Evolutionary conservation across 2,329 filamentous ascomycete species (phyloP), one percentile per base, ranked within the genome.

Genomic region (Colletotrichum sp.): DNA sequence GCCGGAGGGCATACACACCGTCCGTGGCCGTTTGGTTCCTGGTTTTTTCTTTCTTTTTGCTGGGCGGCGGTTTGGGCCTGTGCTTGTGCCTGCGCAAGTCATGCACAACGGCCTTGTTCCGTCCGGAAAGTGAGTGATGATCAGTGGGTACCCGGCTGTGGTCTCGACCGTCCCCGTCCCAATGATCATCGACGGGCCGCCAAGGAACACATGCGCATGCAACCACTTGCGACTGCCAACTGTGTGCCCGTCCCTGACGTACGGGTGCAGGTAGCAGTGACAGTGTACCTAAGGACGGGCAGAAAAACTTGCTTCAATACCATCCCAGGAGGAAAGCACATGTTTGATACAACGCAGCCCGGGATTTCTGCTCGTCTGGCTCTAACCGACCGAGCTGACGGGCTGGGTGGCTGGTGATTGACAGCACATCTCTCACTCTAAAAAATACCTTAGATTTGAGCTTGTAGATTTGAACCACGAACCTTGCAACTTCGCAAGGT

Each of bases 371-470:
- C 21, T 24, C 15, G 63, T 34, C 57, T 39, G 24, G 32, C 36
- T 21, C 34, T 44, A 12, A 72, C 63, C 57, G 44, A 49, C 62
- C 69, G 59, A 49, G 28, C 57, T 49, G 69, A 64, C 63, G 63
- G 73, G 32, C 39, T 44, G 39, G 18, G 39, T 44, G 18, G 72
- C 30, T 52, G 34, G 65, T n/a, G 70, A 76, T 76, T 69, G 62
- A 71, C 73, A 68, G 70, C 30, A 60, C 39, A 72, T 75, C 70
- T 69, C 63, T 65, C 32, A 76, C 73, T 59, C 72, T 76, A 76
- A 64, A 59, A 30, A 28, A 26, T 59, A 76, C 64, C 64, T 74
- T 71, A 74, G 67, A 74, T 74, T n/a, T 28, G 59, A 74, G 57
- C 72, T 69, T 76, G 57, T 60, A 39, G 26, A 44, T 49, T 26